Base-by-base conservation (phyloP, 2,329 filamentous ascomycete genomes). In the Ophiostoma pallidulum region DNA sequence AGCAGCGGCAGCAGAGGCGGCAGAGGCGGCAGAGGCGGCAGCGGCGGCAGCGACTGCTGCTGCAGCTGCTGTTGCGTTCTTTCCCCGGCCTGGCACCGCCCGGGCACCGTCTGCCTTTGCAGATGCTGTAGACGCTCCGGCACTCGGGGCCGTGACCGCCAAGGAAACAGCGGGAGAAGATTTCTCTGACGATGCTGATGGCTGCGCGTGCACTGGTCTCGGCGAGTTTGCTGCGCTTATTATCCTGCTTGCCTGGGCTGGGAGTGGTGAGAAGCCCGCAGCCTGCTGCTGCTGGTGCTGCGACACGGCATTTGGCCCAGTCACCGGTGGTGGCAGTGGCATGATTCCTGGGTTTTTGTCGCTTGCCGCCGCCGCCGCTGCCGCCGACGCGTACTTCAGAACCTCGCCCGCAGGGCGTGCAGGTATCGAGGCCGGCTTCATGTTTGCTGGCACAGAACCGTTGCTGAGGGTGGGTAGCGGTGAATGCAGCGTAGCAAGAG, bases 361-460 rank as follows among this genome's bases (percentile, higher is more conserved):
- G 63, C 80, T 89, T 39, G 90, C 88, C 1, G 92, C 91, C 0
- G 91, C 92, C 0, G 92, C 92, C 0, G 92, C 92, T 0, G 92
- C 92, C 0, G 92, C 92, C 32, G 92, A 97, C 38, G 92, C 92
- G 63, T 98, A 98, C 67, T 97, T 97, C 56, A 98, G 73, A 2
- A 86, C 87, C 64, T 97, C 91, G 41, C 89, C 89, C 4, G 88
- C 85, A 7, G 86, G 82, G 63, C 91, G 80, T 50, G 86, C 81
- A 1, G 92, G 92, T 58, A 90, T 68, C 16, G 88, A 82, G 16
- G 92, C 92, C 12, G 92, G 91, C 70, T 97, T 98, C 91, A 97
- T 97, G 45, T 74, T 70, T 45, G 73, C 73, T 7, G 50, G 37
- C 22, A 42, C n/a, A 4, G 60, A 56, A 33, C 76, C 76, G 61